phyloP scores from a whole-genome alignment of 2,329 filamentous ascomycete species.

The Aspergillus hortae region DNA sequence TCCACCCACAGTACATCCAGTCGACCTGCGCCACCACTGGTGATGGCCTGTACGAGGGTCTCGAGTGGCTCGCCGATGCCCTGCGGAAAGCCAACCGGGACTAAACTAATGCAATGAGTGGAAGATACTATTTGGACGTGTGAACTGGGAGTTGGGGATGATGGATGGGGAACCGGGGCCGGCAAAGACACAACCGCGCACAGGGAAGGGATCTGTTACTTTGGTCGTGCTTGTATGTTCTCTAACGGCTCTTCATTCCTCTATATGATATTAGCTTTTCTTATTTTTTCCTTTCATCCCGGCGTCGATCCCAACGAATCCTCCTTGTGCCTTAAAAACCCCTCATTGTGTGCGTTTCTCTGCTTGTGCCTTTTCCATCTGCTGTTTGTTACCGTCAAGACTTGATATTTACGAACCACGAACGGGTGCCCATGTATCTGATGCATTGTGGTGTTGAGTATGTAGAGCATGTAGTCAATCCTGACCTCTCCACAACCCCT shows the following conservation, averaged over 20 bases:
- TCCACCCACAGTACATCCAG: conserved; percentile 79
- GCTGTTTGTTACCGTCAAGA: conserved; percentile 11
- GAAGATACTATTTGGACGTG: conserved; percentile 31
- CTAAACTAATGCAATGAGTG: conserved; percentile 38
- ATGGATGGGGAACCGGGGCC: conserved; percentile 32
- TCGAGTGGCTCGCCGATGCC: conserved; percentile 84
- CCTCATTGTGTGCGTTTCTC: conserved; percentile 16
- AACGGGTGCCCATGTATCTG: conserved; percentile 4
- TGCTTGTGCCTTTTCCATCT: conserved; percentile 1
- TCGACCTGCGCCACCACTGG: conserved; percentile 98
- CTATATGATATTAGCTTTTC: conserved; percentile 41
- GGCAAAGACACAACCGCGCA: conserved; percentile 26
- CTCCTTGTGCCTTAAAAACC: conserved; percentile 23
- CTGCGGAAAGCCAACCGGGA: conserved; percentile 65
- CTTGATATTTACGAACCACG: conserved; percentile 14
- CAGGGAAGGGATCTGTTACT: conserved; percentile 30
- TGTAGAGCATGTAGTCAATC: conserved; percentile 8
- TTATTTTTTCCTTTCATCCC: conserved; percentile 31
- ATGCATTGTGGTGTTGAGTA: conserved; percentile 1
- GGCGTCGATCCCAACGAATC: conserved; percentile 28
- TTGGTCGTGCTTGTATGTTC: conserved; percentile 33
- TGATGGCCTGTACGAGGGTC: conserved; percentile 99
- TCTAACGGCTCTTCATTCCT: conserved; percentile 37
- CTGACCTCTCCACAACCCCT: background rate
- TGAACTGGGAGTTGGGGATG: conserved; percentile 36